Evolutionary conservation across 331 rosid species (phyloP), one percentile per base, ranked within the genome.

Genomic region (Stylosanthes scabra): DNA sequence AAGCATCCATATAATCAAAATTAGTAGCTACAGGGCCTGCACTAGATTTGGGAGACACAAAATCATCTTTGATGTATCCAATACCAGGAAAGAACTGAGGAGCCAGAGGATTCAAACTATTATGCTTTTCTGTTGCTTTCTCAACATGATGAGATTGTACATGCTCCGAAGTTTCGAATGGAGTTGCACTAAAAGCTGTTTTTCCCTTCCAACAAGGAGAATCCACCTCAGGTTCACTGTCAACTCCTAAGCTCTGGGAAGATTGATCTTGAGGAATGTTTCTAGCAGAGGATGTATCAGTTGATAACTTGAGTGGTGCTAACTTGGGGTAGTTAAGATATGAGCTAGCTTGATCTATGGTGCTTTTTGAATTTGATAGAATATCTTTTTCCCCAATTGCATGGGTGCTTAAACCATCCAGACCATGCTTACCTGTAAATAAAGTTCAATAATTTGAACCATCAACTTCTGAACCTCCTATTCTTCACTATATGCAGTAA

Each of bases 181-280:
- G 74, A 63, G 81, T 65, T 78, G n/a, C 76, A 67, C 72, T 8
- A 63, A 72, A 59, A 29, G 66, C 72, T 78, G 15, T 45, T 49
- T 74, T 81, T 77, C 93, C 93, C 75, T 81, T 83, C 90, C 90
- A 86, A 71, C 90, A 84, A 61, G 93, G 93, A 74, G 93, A 88
- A 78, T 88, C 91, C 80, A 78, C 82, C 73, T 86, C 93, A 70
- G 86, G 76, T 70, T 85, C 96, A 40, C 83, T 59, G 55, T 82
- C 89, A 16, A 49, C 84, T 40, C 59, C 84, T 34, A 69, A 59
- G 71, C 27, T 40, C 57, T 66, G n/a, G 11, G 81, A 65, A 41
- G 74, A 52, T 56, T 59, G 76, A 59, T 47, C 28, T 44, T 57
- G 84, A 72, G 55, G 25, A 67, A 46, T 54, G 15, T 42, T 68